Evolutionary conservation across 805 yeast species (phyloP), one percentile per base, ranked within the genome.

Genomic region (Blastobotrys robertii): DNA sequence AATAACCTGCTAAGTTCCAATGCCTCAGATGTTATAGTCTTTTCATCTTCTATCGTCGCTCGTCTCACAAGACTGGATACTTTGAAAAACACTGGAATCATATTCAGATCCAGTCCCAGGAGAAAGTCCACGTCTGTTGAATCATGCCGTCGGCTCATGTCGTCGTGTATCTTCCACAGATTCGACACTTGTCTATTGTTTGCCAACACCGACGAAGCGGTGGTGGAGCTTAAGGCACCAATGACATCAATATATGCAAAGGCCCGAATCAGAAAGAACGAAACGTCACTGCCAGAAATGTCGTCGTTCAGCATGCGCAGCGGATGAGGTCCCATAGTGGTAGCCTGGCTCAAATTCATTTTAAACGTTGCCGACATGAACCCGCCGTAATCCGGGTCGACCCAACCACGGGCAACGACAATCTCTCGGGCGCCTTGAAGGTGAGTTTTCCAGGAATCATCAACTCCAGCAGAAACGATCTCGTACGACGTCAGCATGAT

Each of bases 381-480:
- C 4, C 52, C 53, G 8, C 53, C 55, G 7, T 44, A 15, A 2
- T 42, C 11, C 5, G 39, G 66, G 41, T 59, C 62, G 14, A 64
- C 58, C 35, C 68, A 58, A 10, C 74, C 72, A 47, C 83, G 56
- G 30, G 79, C 72, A 44, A 70, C 54, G 16, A 81, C 67, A 33
- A 81, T 78, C 52, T 78, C 81, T 45, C 76, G 66, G 0, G 88
- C 87, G 0, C 87, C 87, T 31, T 70, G 65, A 41, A 76, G 63
- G 56, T 82, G 92, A 1, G 79, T 72, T 53, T 78, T 67, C 76
- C 85, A 84, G 38, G 44, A 55, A 42, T 65, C 47, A 65, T 67
- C 46, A 5, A 44, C 43, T 2, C 46, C 44, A 3, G 49, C 43
- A 64, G 66, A 48, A 68, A 72, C 39, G 59, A 66, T 67, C 48